Percentiles rank a stretch among this genome's conserved stretches.
phyloP scores from a whole-genome alignment of 2,329 filamentous ascomycete species.

The Leptosphaerulina australis region DNA sequence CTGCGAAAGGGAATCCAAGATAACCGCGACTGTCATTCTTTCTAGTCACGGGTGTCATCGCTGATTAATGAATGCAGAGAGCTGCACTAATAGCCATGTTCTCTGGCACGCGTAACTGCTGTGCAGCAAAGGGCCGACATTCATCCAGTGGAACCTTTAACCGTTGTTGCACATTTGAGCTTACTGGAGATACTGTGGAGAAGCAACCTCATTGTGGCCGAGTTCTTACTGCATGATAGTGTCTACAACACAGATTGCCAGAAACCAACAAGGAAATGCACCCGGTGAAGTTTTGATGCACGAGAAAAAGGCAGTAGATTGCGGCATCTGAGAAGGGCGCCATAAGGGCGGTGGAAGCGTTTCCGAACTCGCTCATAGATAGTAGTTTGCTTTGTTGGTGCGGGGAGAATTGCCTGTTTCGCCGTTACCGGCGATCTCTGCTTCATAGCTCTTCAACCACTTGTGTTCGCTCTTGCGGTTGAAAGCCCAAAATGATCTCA shows the following conservation, averaged over 20 bases:
- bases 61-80: constrained; percentile 35
- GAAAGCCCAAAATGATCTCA: too few species aligned
- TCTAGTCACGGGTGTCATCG: constrained; percentile 22
- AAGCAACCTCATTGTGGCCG: not conserved
- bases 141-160: not conserved
- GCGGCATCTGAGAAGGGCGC: not conserved
- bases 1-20: constrained; percentile 8
- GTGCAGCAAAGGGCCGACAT: constrained; percentile 14
- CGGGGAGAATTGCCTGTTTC: constrained; percentile 19
- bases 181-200: not conserved
- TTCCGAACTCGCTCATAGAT: constrained; percentile 4
- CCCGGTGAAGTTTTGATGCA: constrained; percentile 2
- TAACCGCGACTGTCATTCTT: constrained; percentile 11
- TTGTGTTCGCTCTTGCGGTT: too few species aligned
- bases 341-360: constrained; percentile 17
- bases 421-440: too few species aligned
- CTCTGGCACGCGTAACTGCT: constrained; percentile 3
- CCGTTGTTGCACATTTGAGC: not conserved
- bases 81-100: constrained; percentile 10
- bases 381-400: constrained; percentile 6
- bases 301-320: not conserved
- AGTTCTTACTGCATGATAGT: not conserved
- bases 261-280: not conserved
- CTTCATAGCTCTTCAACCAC: too few species aligned
- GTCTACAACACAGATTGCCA: not conserved